Evolutionary conservation across 495 filamentous ascomycete species (phyloP), one percentile per base, ranked within the genome.

Genomic region (Aspergillus olivimuriae): DNA sequence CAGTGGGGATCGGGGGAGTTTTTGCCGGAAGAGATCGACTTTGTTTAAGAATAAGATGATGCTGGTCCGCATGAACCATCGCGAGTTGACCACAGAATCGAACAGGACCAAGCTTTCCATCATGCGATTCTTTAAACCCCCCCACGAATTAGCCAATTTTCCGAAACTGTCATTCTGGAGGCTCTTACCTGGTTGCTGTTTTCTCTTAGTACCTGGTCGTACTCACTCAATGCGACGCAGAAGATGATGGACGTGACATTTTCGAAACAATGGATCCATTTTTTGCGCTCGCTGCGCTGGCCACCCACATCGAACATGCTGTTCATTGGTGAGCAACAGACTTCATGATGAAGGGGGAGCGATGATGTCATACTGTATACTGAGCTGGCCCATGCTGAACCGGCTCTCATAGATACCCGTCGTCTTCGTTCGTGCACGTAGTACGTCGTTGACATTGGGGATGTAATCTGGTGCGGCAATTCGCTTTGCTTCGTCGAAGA

Each of bases 191-290:
- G 92, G 61, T 92, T 95, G 64, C 84, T 94, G 65, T 98, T 90
- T 69, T 98, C 94, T 28, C 96, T 74, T 37, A 98, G 73, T 7
- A 94, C 89, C 65, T 98, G 92, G 58, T 98, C 92, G 62, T 98
- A 98, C 63, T 98, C 92, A 73, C 94, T 97, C 51, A 98, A 70
- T 15, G 92, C 94, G 34, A 98, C 92, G 54, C 92, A 97, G 70
- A 98, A 98, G 55, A 98, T 97, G 64, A 98, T 98, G n/a, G 92
- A 98, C 8, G 92, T 98, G 51, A 98, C 92, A 51, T 96, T 95
- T 62, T 98, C 92, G 61, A 98, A 98, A 72, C 92, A 98, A 68
- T 98, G 92, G 56, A 98, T 98, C 92, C 92, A 98, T 68, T 98
- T 98, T 69, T 98, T 98, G 41, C 92, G 80, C 62, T 98, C 92